phyloP scores from a whole-genome alignment of 2,329 filamentous ascomycete genomes.

The Botrytis fragariae region DNA sequence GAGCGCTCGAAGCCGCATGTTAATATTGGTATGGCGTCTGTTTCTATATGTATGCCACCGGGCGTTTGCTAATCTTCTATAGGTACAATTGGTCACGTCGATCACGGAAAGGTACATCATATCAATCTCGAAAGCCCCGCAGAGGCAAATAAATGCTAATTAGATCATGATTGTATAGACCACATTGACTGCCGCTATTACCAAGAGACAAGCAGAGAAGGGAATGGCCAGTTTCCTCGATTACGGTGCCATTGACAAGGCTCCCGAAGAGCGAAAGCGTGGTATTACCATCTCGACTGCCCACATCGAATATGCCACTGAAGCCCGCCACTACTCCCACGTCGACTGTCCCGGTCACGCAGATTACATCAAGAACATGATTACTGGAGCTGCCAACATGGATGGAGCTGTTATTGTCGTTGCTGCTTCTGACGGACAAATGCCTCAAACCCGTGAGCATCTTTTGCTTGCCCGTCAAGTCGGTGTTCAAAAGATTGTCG shows the following conservation, averaged over 20 bases:
- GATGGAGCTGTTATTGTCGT: slow-evolving; percentile 98
- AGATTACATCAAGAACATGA: slow-evolving; percentile 99
- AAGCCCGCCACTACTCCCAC: slow-evolving; percentile 94
- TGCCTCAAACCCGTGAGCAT: slow-evolving; percentile 99
- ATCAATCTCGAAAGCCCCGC: background rate
- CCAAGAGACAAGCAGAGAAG: slow-evolving; percentile 95
- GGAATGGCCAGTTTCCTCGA: slow-evolving; percentile 92
- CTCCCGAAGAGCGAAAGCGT: slow-evolving; percentile 98
- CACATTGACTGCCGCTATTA: slow-evolving; percentile 96
- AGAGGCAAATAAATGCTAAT: slow-evolving; percentile 14
- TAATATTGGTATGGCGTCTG: slow-evolving; percentile 73
- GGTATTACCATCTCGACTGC: slow-evolving; percentile 99
- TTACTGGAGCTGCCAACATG: slow-evolving; percentile 99
- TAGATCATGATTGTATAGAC: slow-evolving; percentile 57
- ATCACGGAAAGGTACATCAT: slow-evolving; percentile 89
- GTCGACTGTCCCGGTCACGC: slow-evolving; percentile 99
- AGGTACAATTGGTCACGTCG: slow-evolving; percentile 98
- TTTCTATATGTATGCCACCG: background rate
- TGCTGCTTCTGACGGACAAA: slow-evolving; percentile 96
- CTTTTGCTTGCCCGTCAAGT: slow-evolving; percentile 96
- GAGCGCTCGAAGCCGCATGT: slow-evolving; percentile 95
- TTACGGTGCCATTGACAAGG: slow-evolving; percentile 98
- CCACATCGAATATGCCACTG: slow-evolving; percentile 97
- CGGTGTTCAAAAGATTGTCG: slow-evolving; percentile 95
- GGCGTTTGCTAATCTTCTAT: slow-evolving; percentile 24